phyloP scores from a whole-genome alignment of 1,139 yeast species.

The Ogataea hybrid region DNA sequence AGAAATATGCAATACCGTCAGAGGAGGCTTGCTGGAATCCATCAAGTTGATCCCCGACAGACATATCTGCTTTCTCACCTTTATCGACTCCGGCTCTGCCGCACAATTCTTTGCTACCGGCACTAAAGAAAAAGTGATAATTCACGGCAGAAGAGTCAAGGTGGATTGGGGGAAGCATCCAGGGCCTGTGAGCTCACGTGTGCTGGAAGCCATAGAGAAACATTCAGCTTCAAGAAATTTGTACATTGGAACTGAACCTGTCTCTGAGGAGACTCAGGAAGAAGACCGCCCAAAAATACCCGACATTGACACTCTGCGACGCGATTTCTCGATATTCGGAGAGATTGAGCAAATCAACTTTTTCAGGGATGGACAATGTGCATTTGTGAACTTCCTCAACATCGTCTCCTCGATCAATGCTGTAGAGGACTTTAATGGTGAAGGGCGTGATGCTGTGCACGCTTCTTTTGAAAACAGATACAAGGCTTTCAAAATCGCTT shows the following conservation, averaged over 20 bases:
- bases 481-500: constrained; percentile 61
- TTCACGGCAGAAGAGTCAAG: constrained; percentile 77
- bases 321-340: constrained; percentile 79
- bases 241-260: constrained; percentile 63
- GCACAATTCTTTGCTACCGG: constrained; percentile 77
- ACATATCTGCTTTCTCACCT: constrained; percentile 81
- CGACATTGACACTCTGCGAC: constrained; percentile 58
- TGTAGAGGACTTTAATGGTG: constrained; percentile 60
- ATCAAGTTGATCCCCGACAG: constrained; percentile 46
- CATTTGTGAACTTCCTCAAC: constrained; percentile 87
- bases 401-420: constrained; percentile 87
- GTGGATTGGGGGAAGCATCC: constrained; percentile 98
- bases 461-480: constrained; percentile 36
- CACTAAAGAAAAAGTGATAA: constrained; percentile 66
- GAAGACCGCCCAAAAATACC: constrained; percentile 36
- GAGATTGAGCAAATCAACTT: constrained; percentile 93
- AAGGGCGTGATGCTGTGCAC: constrained; percentile 35
- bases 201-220: constrained; percentile 76
- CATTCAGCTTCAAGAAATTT: constrained; percentile 87
- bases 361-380: constrained; percentile 80
- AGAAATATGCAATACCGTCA: constrained; percentile 89
- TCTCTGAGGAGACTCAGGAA: neutral
- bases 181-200: constrained; percentile 81
- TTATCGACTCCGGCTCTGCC: constrained; percentile 88
- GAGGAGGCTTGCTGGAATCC: constrained; percentile 84